Conservation (phyloP, 2,329 filamentous ascomycete species). For the Diaporthe vaccinii region DNA sequence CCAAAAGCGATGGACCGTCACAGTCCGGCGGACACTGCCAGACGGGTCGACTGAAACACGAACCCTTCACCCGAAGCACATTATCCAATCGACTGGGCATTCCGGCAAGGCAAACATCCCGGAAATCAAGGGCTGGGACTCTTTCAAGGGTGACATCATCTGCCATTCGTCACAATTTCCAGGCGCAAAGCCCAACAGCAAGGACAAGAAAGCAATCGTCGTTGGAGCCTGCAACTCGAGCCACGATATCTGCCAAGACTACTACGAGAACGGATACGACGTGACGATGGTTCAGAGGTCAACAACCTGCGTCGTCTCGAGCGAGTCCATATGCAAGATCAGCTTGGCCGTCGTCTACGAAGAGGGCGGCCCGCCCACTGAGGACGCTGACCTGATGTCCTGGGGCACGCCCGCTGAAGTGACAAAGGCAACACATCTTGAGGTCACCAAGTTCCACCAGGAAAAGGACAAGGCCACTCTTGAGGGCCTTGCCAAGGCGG, state of each 20-base stretch:
- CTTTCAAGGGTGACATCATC: slow-evolving; percentile 71
- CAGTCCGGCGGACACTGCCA: slow-evolving; percentile 49
- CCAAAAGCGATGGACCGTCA: slow-evolving; percentile 67
- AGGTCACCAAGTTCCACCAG: slow-evolving; percentile 51
- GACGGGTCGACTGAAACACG: slow-evolving; percentile 53
- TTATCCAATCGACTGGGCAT: slow-evolving; percentile 69
- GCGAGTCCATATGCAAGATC: slow-evolving; percentile 65
- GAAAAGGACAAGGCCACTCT: slow-evolving; percentile 56
- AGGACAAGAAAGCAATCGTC: slow-evolving; percentile 73
- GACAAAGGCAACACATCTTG: slow-evolving; percentile 69
- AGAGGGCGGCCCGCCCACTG: slow-evolving; percentile 68
- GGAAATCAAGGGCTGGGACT: slow-evolving; percentile 54
- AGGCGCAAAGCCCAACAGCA: slow-evolving; percentile 61
- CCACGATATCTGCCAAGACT: slow-evolving; percentile 79
- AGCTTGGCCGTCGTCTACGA: slow-evolving; percentile 64
- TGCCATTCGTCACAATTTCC: slow-evolving; percentile 74
- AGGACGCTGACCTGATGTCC: slow-evolving; percentile 75
- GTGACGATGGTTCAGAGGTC: slow-evolving; percentile 80
- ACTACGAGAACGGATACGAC: slow-evolving; percentile 73
- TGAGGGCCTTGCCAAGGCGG: slow-evolving; percentile 64
- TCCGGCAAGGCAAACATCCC: slow-evolving; percentile 58
- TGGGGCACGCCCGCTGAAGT: slow-evolving; percentile 71
- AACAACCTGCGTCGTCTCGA: slow-evolving; percentile 74
- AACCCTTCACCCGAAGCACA: slow-evolving; percentile 62
- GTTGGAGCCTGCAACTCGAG: slow-evolving; percentile 78